Percentiles rank a stretch among this genome's conserved stretches.
phyloP scores from a whole-genome alignment of 2,329 filamentous ascomycete genomes.

The Lecanoromycetidae sp. region DNA sequence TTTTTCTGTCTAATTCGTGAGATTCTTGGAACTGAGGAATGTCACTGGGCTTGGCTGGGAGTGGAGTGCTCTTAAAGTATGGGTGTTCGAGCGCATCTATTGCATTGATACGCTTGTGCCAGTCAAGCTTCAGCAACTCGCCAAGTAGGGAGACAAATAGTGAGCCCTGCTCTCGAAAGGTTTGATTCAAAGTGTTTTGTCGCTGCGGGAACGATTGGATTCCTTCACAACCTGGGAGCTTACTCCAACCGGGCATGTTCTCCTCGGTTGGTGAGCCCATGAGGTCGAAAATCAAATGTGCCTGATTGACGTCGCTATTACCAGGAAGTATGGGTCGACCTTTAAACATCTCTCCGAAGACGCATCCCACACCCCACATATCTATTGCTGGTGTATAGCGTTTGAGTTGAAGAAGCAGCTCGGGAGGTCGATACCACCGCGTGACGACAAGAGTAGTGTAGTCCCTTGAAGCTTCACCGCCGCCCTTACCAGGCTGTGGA shows the following conservation, averaged over 20 bases:
- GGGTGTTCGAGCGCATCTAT: conserved; percentile 85
- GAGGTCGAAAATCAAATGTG: conserved; percentile 86
- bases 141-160: conserved; percentile 66
- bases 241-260: conserved; percentile 83
- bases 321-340: conserved; percentile 86
- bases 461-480: conserved; percentile 73
- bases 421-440: conserved; percentile 90
- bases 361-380: conserved; percentile 97
- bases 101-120: conserved; percentile 78
- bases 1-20: conserved; percentile 88
- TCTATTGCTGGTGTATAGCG: conserved; percentile 96
- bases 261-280: conserved; percentile 82
- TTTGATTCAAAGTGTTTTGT: conserved; percentile 54
- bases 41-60: conserved; percentile 70
- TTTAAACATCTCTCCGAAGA: conserved; percentile 95
- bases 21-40: conserved; percentile 89
- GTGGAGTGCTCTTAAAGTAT: conserved; percentile 71
- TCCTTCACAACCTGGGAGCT: conserved; percentile 68
- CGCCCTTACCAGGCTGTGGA: conserved; percentile 63
- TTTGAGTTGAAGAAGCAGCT: conserved; percentile 75
- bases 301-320: conserved; percentile 76
- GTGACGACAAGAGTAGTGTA: conserved; percentile 97
- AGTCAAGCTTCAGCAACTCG: conserved; percentile 78
- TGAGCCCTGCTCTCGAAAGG: conserved; percentile 64
- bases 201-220: conserved; percentile 50